Conservation (phyloP, 352 stramenopile genomes). For the Aphanomyces stellatus region DNA sequence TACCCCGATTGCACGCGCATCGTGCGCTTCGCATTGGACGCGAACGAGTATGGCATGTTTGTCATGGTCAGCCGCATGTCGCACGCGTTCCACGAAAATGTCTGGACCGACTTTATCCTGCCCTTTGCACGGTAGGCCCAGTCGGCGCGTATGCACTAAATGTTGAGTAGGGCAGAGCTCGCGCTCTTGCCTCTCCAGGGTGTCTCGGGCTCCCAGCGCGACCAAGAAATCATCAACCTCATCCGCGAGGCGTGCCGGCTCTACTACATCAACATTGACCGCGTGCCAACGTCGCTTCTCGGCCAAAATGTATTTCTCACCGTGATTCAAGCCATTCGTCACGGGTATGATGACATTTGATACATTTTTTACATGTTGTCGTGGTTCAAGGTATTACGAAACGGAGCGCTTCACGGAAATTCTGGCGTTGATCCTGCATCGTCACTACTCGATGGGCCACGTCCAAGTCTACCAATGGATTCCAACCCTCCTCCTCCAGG, state of each 20-base stretch:
- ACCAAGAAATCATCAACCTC: conserved; percentile 16
- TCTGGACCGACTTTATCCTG: conserved; percentile 4
- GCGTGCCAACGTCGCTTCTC: not conserved
- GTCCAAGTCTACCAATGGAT: conserved; percentile 16
- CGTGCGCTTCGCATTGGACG: conserved; percentile 1
- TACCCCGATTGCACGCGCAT: not conserved
- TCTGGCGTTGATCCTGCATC: conserved; percentile 6
- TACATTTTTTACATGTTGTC: not conserved
- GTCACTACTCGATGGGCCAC: conserved; percentile 7
- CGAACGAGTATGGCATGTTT: conserved; percentile 9
- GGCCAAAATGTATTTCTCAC: conserved; percentile 9
- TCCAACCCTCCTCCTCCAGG: not conserved
- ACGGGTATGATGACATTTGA: not conserved
- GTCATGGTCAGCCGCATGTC: not conserved
- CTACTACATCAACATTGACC: conserved; percentile 18
- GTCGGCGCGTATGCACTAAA: not conserved
- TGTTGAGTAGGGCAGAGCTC: not conserved
- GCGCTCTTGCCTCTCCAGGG: conserved; percentile 2
- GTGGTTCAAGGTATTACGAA: not conserved
- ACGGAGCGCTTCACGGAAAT: conserved; percentile 16
- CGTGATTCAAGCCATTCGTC: conserved; percentile 11
- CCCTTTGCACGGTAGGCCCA: not conserved
- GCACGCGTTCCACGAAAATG: not conserved
- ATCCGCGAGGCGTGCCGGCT: conserved; percentile 13
- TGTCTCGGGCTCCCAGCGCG: conserved; percentile 12